A percentile compares a stretch with the other conserved stretches of the same genome.
Evolutionary conservation across 225 moss, liverwort and hornwort genomes (phyloP).

Genomic region (Bryoerythrophyllum caledonicum): DNA sequence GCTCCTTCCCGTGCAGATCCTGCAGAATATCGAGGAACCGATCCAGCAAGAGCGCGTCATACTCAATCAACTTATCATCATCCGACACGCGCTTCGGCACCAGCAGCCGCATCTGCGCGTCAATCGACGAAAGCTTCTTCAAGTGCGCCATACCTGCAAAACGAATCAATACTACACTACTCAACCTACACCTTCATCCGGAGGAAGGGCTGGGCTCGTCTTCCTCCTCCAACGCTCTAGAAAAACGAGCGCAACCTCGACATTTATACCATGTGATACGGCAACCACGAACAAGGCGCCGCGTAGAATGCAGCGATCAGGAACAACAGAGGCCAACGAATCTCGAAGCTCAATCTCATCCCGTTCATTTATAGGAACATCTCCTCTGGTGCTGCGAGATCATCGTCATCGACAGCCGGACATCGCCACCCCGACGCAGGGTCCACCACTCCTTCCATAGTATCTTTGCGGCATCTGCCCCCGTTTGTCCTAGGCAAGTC

Average conservation of each 20-base stretch:
- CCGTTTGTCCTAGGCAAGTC: not conserved
- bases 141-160: slow-evolving; percentile 37
- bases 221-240: slow-evolving; percentile 3
- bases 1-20: slow-evolving; percentile 60
- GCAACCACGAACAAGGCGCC: not conserved
- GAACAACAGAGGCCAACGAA: not conserved
- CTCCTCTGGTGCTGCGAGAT: not conserved
- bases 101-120: slow-evolving; percentile 66
- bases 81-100: slow-evolving; percentile 61
- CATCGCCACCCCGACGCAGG: not conserved
- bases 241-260: too few species aligned
- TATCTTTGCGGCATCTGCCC: not conserved
- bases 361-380: slow-evolving; percentile 1
- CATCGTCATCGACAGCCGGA: slow-evolving; percentile 4
- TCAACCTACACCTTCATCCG: slow-evolving; percentile 3
- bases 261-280: slow-evolving; percentile 16
- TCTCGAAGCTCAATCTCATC: not conserved
- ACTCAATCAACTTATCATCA: slow-evolving; percentile 66
- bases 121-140: slow-evolving; percentile 56
- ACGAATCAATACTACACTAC: too few species aligned
- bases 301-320: not conserved
- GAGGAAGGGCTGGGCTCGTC: too few species aligned
- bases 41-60: slow-evolving; percentile 61
- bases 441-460: not conserved
- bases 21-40: slow-evolving; percentile 55